Percentiles rank a stretch among this genome's conserved stretches.
Conservation (phyloP, 2,329 filamentous ascomycete species). For the Sclerotinia nivalis region DNA sequence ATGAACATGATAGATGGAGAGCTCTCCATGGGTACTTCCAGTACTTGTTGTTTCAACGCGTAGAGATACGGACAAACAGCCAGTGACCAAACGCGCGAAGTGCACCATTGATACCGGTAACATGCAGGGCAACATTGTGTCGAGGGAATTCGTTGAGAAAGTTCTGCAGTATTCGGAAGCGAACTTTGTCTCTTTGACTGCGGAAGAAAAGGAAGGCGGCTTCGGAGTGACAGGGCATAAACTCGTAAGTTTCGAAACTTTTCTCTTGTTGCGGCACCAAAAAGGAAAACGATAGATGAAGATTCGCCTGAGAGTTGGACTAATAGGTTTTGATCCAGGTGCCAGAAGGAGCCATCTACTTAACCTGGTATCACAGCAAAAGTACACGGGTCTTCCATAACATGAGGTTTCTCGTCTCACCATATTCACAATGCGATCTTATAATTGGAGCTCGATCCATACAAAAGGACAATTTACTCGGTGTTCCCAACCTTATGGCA, state of each 20-base stretch:
- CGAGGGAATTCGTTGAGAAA: slow-evolving; percentile 25
- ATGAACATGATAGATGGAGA: background rate
- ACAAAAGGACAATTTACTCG: slow-evolving; percentile 24
- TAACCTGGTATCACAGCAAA: slow-evolving; percentile 29
- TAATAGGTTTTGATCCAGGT: background rate
- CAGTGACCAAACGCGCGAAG: slow-evolving; percentile 24
- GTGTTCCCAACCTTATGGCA: slow-evolving; percentile 26
- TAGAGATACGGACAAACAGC: slow-evolving; percentile 22
- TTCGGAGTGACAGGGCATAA: slow-evolving; percentile 27
- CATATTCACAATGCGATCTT: slow-evolving; percentile 25
- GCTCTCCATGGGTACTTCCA: slow-evolving; percentile 26
- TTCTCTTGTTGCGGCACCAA: background rate
- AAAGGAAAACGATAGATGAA: background rate
- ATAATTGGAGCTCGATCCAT: slow-evolving; percentile 30
- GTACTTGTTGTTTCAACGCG: slow-evolving; percentile 26
- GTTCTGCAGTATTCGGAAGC: slow-evolving; percentile 26
- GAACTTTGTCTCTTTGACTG: slow-evolving; percentile 25
- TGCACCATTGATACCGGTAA: slow-evolving; percentile 35
- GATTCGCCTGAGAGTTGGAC: background rate
- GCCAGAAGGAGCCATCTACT: slow-evolving; percentile 29
- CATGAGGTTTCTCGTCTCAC: slow-evolving; percentile 32
- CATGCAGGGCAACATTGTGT: slow-evolving; percentile 32
- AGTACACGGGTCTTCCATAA: slow-evolving; percentile 31
- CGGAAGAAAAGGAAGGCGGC: slow-evolving; percentile 24
- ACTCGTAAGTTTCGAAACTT: background rate